Conservation (phyloP, 1,284 basidiomycete genomes). For the Butyriboletus appendiculatus region DNA sequence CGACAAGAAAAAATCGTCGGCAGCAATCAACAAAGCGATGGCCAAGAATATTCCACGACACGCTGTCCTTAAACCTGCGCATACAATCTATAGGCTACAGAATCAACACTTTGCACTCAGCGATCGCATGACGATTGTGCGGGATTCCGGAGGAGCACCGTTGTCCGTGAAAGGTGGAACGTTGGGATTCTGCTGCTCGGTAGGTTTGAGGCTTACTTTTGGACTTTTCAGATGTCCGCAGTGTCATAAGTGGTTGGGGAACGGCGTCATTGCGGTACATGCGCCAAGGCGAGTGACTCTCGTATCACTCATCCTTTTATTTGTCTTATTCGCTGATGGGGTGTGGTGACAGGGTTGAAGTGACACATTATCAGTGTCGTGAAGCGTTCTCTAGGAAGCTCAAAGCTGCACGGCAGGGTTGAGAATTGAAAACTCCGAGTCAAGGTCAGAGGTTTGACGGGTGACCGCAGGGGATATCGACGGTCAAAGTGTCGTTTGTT, state of each 20-base stretch:
- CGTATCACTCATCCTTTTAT: background rate
- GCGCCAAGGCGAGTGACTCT: conserved; percentile 63
- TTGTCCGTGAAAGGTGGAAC: conserved; percentile 89
- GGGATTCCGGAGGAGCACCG: conserved; percentile 93
- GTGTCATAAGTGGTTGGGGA: conserved; percentile 93
- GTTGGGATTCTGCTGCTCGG: conserved; percentile 26
- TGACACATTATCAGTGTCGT: conserved; percentile 93
- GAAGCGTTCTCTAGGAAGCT: conserved; percentile 73
- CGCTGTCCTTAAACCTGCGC: conserved; percentile 90
- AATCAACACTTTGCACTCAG: conserved; percentile 89
- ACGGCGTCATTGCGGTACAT: conserved; percentile 94
- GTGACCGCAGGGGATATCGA: background rate
- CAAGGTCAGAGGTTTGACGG: too few species aligned
- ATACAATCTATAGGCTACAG: too few species aligned
- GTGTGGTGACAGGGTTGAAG: conserved; percentile 69
- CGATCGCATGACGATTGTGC: conserved; percentile 95
- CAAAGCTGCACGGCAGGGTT: conserved; percentile 35
- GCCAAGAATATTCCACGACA: conserved; percentile 94
- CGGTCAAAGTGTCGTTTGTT: too few species aligned
- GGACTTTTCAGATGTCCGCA: conserved; percentile 76
- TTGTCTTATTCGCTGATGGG: background rate
- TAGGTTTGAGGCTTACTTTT: background rate
- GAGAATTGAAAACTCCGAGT: background rate
- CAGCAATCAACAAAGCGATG: conserved; percentile 81
- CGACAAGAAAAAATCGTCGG: conserved; percentile 56